Conservation (phyloP, 2,329 filamentous ascomycete species). For the Chalara sp. region DNA sequence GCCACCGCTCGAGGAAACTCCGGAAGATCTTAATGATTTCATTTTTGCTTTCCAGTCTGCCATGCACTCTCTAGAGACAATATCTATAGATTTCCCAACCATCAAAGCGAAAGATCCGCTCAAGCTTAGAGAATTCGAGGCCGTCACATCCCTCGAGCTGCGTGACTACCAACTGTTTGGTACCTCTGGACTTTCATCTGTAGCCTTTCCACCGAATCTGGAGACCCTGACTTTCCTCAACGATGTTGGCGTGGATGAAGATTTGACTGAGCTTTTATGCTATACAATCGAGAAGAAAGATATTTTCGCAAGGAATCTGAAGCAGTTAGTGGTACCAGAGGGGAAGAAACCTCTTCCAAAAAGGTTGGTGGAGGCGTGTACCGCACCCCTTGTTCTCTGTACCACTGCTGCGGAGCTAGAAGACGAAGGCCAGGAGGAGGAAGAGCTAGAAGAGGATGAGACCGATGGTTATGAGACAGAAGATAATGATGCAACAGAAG, state of each 20-base stretch:
- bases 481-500: neutral
- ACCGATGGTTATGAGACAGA: neutral
- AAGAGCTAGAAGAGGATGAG: neutral
- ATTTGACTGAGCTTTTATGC: constrained; percentile 38
- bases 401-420: neutral
- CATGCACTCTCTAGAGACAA: constrained; percentile 35
- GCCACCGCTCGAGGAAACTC: constrained; percentile 40
- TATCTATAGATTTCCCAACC: constrained; percentile 38
- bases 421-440: neutral
- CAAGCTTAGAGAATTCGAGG: constrained; percentile 36
- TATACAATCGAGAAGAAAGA: constrained; percentile 32
- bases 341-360: neutral
- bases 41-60: constrained; percentile 36
- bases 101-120: constrained; percentile 34
- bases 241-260: constrained; percentile 38
- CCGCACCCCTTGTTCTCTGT: neutral
- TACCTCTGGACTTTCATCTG: constrained; percentile 37
- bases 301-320: neutral
- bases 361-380: neutral
- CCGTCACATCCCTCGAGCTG: constrained; percentile 34
- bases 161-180: constrained; percentile 44
- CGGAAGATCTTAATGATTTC: constrained; percentile 40
- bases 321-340: neutral
- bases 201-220: constrained; percentile 39
- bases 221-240: constrained; percentile 41